phyloP scores from a whole-genome alignment of 345 rosid genomes.

The Boechera divaricarpa region DNA sequence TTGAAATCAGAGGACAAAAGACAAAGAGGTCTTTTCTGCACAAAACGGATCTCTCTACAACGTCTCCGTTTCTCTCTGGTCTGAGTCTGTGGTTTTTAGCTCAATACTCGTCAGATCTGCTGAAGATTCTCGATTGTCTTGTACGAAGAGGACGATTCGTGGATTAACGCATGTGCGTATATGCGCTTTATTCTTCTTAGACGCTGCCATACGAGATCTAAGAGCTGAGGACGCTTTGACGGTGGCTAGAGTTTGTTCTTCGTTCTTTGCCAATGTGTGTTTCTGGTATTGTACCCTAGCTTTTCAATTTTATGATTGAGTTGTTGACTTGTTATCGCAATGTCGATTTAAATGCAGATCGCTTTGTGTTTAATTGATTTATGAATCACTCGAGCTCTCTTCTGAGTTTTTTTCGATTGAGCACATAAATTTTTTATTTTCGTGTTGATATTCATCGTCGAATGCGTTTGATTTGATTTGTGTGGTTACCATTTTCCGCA shows the following conservation, averaged over 20 bases:
- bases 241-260: conserved; percentile 38
- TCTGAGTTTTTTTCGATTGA: conserved; percentile 19
- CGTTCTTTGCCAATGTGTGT: conserved; percentile 24
- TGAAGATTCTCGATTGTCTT: conserved; percentile 28
- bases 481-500: conserved; percentile 22
- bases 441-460: background rate
- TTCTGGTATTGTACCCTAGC: conserved; percentile 25
- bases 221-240: conserved; percentile 28
- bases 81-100: conserved; percentile 33
- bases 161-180: background rate
- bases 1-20: conserved; percentile 27
- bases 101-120: conserved; percentile 42
- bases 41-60: conserved; percentile 44
- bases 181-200: conserved; percentile 8
- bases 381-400: conserved; percentile 17
- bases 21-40: conserved; percentile 22
- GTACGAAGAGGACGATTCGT: conserved; percentile 25
- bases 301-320: conserved; percentile 7
- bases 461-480: conserved; percentile 26
- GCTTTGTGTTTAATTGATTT: conserved; percentile 19
- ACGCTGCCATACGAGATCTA: conserved; percentile 41
- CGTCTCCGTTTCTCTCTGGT: conserved; percentile 37
- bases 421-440: background rate
- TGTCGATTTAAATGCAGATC: conserved; percentile 43
- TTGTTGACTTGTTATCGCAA: conserved; percentile 13